These are phyloP conservation scores for Ceratocystis eucalypticola DNA, from an alignment of 2,329 filamentous ascomycete genomes.

Conservation along the genomic window DNA sequence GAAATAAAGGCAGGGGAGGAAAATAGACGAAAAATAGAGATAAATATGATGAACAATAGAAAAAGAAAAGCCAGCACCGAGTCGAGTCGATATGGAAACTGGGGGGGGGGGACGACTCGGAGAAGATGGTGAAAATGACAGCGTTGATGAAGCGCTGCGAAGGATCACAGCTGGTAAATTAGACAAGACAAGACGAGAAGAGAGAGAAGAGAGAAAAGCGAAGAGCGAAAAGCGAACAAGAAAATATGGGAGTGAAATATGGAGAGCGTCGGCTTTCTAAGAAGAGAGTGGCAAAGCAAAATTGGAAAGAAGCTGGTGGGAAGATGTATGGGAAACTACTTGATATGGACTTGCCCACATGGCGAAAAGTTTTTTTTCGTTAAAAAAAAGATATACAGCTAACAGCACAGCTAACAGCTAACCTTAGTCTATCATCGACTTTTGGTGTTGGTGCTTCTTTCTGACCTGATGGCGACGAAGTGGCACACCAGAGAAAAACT, in stretches of 20 bases:
- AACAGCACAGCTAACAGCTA: too few species aligned
- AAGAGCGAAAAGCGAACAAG: background rate
- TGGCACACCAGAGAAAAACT: too few species aligned
- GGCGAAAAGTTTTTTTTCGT: background rate
- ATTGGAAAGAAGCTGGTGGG: background rate
- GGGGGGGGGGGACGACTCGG: background rate
- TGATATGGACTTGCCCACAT: too few species aligned
- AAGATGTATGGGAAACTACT: background rate
- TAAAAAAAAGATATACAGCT: background rate
- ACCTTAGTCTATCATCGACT: too few species aligned
- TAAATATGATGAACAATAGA: constrained; percentile 4
- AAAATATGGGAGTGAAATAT: background rate
- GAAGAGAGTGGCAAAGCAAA: background rate
- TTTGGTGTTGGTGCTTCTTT: too few species aligned
- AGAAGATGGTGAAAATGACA: background rate
- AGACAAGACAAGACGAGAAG: background rate
- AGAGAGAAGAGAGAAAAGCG: background rate
- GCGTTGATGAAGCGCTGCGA: constrained; percentile 6
- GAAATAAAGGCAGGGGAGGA: background rate
- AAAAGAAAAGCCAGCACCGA: background rate
- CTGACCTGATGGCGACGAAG: too few species aligned
- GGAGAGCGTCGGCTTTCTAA: background rate
- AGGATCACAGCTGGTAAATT: constrained; percentile 7
- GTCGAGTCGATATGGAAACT: background rate
- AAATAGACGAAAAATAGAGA: background rate